Conservation (phyloP, 1,139 yeast genomes). For the Pichia sorboxylosa region DNA sequence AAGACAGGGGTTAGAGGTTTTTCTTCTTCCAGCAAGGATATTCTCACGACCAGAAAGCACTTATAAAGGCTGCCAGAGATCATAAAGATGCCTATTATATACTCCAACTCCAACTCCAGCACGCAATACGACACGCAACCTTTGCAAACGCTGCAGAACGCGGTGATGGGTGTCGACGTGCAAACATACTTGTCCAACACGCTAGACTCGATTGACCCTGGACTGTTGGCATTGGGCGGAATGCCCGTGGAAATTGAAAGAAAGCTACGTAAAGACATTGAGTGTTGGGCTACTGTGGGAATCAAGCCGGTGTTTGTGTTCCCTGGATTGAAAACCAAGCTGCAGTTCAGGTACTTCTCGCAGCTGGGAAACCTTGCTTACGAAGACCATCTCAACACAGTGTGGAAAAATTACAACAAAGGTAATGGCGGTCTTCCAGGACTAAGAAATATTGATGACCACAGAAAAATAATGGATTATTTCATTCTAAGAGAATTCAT, state of each 20-base stretch:
- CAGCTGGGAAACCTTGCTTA: constrained; percentile 25
- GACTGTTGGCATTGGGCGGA: constrained; percentile 74
- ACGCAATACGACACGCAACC: too few species aligned
- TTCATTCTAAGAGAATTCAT: constrained; percentile 38
- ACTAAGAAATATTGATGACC: too few species aligned
- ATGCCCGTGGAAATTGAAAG: constrained; percentile 55
- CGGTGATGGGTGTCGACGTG: constrained; percentile 77
- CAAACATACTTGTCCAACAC: constrained; percentile 74
- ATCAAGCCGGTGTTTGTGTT: constrained; percentile 68
- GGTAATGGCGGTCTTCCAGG: not conserved
- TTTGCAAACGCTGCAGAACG: too few species aligned
- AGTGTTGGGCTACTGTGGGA: constrained; percentile 45
- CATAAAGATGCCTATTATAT: too few species aligned
- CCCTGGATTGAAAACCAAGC: constrained; percentile 21
- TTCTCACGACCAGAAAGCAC: too few species aligned
- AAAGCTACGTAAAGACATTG: constrained; percentile 51
- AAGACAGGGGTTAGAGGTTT: too few species aligned
- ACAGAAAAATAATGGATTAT: constrained; percentile 28
- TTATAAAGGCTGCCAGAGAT: too few species aligned
- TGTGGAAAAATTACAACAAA: constrained; percentile 29
- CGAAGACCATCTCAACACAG: constrained; percentile 35
- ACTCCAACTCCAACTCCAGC: too few species aligned
- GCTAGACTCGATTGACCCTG: constrained; percentile 58
- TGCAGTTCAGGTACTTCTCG: constrained; percentile 14
- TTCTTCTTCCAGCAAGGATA: too few species aligned